Base-by-base conservation (phyloP, 371 early-diverging fungal species). In the Mortierella sp. region DNA sequence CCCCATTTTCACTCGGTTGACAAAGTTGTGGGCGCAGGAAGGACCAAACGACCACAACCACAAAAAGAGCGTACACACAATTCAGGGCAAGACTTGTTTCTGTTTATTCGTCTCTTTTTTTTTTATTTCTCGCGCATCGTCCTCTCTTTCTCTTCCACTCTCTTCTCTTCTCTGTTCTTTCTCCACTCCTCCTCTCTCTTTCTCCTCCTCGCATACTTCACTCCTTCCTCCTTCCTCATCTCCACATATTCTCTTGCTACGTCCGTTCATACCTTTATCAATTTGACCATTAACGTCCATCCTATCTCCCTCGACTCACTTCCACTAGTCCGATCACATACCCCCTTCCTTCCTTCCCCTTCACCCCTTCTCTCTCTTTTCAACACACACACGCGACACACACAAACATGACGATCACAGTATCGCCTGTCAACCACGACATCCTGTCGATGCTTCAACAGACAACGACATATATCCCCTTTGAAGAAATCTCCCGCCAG, bases 361-460 rank as follows among this genome's bases (percentile, higher is more conserved):
- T 26, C 44, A 41, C 65, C 26, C 26, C 68, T 9, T 13, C 40
- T 13, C 68, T 10, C 29, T 31, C 26, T 13, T 31, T 9, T 9
- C 58, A 41, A 24, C 34, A 64, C 47, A 31, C 34, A 19, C n/a
- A 37, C 19, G 11, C 68, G 45, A 50, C 68, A 67, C 26, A 31
- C 66, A 74, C 68, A 67, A 10, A 65, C 44, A 26, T 83, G 83
- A 76, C 79, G 14, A 70, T 78, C 37, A 65, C 75, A 58, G 78
- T 75, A 52, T 31, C 72, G 8, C 73, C 73, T 8, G 81, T 74
- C 45, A 69, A 75, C 45, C 76, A 76, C 19, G 75, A 70, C 26
- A 58, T 78, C 66, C 29, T 70, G 34, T 45, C 50, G 53, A 69
- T 50, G 37, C 78, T 83, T 14, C 79, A 83, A n/a, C 75, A 72